Percentiles rank a stretch among this genome's conserved stretches.
Evolutionary conservation across 2,329 filamentous ascomycete genomes (phyloP).

Genomic region (Penicillium sclerotiorum): DNA sequence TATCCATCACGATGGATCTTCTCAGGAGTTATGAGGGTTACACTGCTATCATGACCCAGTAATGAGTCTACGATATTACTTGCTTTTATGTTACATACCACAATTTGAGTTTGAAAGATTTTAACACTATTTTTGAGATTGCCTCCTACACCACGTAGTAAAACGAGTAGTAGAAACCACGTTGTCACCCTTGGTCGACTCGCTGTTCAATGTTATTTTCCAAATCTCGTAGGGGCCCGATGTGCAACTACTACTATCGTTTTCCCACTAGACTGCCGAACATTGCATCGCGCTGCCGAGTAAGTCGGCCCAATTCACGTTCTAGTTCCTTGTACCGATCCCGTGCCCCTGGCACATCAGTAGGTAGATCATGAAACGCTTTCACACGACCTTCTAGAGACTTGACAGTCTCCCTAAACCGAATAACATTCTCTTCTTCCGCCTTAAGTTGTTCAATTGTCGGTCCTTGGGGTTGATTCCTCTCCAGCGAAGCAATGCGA

Average conservation of each 20-base stretch:
- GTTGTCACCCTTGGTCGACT: too few relatives aligned
- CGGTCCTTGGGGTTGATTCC: slow-evolving; percentile 31
- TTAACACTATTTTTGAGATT: too few relatives aligned
- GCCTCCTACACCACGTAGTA: too few relatives aligned
- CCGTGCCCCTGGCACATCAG: slow-evolving; percentile 68
- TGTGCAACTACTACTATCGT: neutral
- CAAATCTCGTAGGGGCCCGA: too few relatives aligned
- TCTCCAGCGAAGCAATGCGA: slow-evolving; percentile 49
- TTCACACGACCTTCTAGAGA: slow-evolving; percentile 68
- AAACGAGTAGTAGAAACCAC: too few relatives aligned
- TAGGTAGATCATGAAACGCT: slow-evolving; percentile 72
- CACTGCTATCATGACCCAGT: slow-evolving; percentile 19
- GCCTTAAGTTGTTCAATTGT: slow-evolving; percentile 56
- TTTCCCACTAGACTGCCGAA: slow-evolving; percentile 72
- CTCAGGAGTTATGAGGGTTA: slow-evolving; percentile 3
- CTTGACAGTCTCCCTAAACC: slow-evolving; percentile 62
- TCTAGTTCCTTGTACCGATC: slow-evolving; percentile 70
- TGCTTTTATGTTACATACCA: slow-evolving; percentile 8
- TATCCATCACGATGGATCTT: neutral
- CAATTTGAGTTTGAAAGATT: neutral
- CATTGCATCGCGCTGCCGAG: slow-evolving; percentile 66
- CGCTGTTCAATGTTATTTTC: too few relatives aligned
- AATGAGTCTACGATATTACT: slow-evolving; percentile 32
- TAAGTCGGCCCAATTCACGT: slow-evolving; percentile 63
- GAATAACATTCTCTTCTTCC: slow-evolving; percentile 62